Percentiles rank a stretch among this genome's conserved stretches.
Evolutionary conservation across 208 protist species (phyloP).

Genomic region (Angomonas deanei): DNA sequence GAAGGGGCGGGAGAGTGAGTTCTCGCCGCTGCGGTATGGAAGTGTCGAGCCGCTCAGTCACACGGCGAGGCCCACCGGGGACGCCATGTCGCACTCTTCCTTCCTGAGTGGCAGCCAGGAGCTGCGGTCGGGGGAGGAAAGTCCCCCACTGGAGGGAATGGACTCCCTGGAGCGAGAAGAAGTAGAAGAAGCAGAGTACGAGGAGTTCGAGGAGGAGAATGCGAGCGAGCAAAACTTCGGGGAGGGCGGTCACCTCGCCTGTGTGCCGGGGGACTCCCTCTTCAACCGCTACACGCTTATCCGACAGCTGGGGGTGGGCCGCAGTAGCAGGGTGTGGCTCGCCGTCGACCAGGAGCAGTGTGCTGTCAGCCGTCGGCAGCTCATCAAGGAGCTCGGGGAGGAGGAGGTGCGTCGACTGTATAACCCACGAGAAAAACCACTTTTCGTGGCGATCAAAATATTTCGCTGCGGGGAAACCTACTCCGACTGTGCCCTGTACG

Average conservation of each 20-base stretch:
- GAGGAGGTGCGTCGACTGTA: slow-evolving; percentile 24
- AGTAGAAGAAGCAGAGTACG: slow-evolving; percentile 10
- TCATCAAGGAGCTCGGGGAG: slow-evolving; percentile 34
- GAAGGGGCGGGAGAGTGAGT: not conserved
- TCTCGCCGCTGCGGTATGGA: not conserved
- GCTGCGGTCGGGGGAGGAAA: no score
- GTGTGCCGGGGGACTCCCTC: slow-evolving; percentile 56
- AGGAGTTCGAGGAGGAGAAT: slow-evolving; percentile 14
- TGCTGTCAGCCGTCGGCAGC: slow-evolving; percentile 30
- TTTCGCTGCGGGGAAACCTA: slow-evolving; percentile 49
- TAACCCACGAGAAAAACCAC: slow-evolving; percentile 21
- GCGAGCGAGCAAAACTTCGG: slow-evolving; percentile 37
- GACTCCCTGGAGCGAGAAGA: not conserved
- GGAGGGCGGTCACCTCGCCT: slow-evolving; percentile 44
- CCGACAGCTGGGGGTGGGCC: slow-evolving; percentile 37
- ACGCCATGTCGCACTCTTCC: not conserved
- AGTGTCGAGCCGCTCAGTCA: not conserved
- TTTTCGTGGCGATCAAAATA: slow-evolving; percentile 74
- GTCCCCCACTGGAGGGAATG: not conserved
- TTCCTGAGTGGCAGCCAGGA: not conserved
- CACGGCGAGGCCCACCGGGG: not conserved
- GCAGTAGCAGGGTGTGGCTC: slow-evolving; percentile 62
- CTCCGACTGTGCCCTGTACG: slow-evolving; percentile 33
- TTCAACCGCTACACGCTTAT: slow-evolving; percentile 53
- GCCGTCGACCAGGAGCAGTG: slow-evolving; percentile 54